Base-by-base conservation (phyloP, 2,329 filamentous ascomycete genomes). In the Pyrenochaeta sp. region DNA sequence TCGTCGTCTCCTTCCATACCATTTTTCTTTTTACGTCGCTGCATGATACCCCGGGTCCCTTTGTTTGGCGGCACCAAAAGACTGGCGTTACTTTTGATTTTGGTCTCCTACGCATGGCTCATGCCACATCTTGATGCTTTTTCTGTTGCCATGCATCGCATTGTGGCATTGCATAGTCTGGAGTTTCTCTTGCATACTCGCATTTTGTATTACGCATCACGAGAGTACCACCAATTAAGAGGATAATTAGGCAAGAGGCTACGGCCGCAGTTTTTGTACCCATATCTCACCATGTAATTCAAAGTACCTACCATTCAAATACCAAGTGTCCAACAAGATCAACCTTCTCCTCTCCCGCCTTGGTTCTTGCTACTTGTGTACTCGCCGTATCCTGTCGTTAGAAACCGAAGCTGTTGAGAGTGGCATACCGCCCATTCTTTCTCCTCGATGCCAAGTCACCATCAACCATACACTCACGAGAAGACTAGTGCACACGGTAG, bases 21-120 rank as follows among this genome's bases (percentile, higher is more conserved):
- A 42, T 40, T 34, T 42, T 58, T 46, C 24, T 49, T 58, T 19
- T 64, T 58, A 59, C 36, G 61, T 65, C 58, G 52, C 53, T 66
- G 64, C 67, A 70, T 68, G 67, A 70, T 70, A 70, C 66, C 66
- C 66, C 56, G 62, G 62, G 56, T 63, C 50, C 61, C 45, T 51
- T 65, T 56, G 46, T 62, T 64, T 60, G 62, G 64, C 61, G 57
- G 56, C 58, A 59, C 56, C 39, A 52, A 50, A 43, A 45, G 19
- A n/a, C 30, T 32, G 27, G 39, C 32, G 53, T 36, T 46, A 36
- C 13, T 6, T 44, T 44, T 25, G 24, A 39, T 39, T 42, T 19
- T 27, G 8, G 39, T 47, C 15, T 47, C 15, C 25, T 28, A 27
- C n/a, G 15, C 45, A 30, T 12, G 8, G 28, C 28, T 22, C 30